These are phyloP conservation scores for Scenedesmus sp. DNA, from an alignment of 163 green algal species.

Conservation along the genomic window DNA sequence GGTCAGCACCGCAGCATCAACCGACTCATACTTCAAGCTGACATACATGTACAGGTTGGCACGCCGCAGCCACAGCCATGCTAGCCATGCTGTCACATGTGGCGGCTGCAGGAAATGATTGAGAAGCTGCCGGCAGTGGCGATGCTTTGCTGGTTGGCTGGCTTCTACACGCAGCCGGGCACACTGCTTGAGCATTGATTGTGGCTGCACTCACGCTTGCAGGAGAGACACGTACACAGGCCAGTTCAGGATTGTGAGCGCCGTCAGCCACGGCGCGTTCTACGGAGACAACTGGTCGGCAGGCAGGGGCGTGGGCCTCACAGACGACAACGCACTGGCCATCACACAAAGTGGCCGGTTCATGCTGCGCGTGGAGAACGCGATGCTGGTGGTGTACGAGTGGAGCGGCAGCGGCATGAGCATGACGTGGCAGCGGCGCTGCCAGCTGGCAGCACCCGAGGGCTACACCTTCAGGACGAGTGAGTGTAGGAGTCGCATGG, in stretches of 20 bases:
- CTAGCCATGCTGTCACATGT: too few relatives aligned
- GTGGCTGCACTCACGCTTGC: background rate
- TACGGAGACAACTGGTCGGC: background rate
- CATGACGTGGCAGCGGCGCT: constrained; percentile 20
- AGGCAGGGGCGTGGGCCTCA: background rate
- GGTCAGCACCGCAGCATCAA: background rate
- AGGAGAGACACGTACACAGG: background rate
- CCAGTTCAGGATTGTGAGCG: constrained; percentile 8
- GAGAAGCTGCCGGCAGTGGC: too few relatives aligned
- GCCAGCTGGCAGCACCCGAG: constrained; percentile 13
- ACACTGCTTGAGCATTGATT: background rate
- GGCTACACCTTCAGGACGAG: constrained; percentile 39
- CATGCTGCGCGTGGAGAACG: constrained; percentile 18
- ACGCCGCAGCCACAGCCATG: background rate
- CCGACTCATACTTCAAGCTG: background rate
- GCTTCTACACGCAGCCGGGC: too few relatives aligned
- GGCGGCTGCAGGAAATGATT: too few relatives aligned
- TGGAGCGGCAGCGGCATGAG: constrained; percentile 24
- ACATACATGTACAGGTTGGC: constrained; percentile 17
- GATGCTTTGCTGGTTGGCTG: too few relatives aligned
- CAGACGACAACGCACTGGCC: constrained; percentile 10
- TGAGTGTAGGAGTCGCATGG: background rate
- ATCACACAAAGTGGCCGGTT: constrained; percentile 26
- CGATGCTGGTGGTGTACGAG: constrained; percentile 39
- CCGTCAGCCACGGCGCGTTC: background rate